These are phyloP conservation scores for Ophiostoma sp. DNA, from an alignment of 2,329 filamentous ascomycete species.

Conservation along the genomic window DNA sequence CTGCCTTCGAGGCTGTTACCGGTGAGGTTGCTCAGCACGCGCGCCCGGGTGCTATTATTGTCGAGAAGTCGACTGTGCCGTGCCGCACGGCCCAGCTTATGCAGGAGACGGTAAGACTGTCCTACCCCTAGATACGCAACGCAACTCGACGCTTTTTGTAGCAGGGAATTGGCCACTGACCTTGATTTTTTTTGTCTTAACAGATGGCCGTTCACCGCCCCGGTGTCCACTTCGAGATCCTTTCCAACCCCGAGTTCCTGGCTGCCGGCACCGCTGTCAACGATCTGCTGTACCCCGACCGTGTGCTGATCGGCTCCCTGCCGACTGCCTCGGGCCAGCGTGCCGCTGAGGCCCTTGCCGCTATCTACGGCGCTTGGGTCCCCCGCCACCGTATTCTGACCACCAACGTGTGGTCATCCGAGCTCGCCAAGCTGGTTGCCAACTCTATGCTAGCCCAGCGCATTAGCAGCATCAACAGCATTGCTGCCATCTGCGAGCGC, in stretches of 20 bases:
- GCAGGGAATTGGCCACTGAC: background rate
- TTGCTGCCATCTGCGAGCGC: slow-evolving; percentile 76
- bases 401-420: slow-evolving; percentile 74
- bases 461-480: slow-evolving; percentile 77
- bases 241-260: slow-evolving; percentile 81
- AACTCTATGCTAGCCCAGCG: slow-evolving; percentile 80
- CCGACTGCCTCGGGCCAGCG: slow-evolving; percentile 58
- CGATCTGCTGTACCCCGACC: slow-evolving; percentile 69
- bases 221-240: slow-evolving; percentile 68
- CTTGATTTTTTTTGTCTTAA: background rate
- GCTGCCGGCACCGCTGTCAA: slow-evolving; percentile 74
- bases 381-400: slow-evolving; percentile 65
- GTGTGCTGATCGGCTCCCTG: slow-evolving; percentile 72
- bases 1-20: slow-evolving; percentile 68
- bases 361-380: slow-evolving; percentile 72
- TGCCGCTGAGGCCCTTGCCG: slow-evolving; percentile 64
- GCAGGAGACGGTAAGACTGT: slow-evolving; percentile 59
- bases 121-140: background rate
- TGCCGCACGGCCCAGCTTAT: slow-evolving; percentile 72
- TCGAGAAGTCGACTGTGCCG: slow-evolving; percentile 81
- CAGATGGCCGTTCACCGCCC: slow-evolving; percentile 61
- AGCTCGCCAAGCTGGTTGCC: slow-evolving; percentile 75
- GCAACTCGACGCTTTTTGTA: background rate
- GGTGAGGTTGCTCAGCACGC: slow-evolving; percentile 67
- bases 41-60: slow-evolving; percentile 68